Evolutionary conservation across 2,329 filamentous ascomycete genomes (phyloP).

Genomic region (Dactylellina haptotyla): DNA sequence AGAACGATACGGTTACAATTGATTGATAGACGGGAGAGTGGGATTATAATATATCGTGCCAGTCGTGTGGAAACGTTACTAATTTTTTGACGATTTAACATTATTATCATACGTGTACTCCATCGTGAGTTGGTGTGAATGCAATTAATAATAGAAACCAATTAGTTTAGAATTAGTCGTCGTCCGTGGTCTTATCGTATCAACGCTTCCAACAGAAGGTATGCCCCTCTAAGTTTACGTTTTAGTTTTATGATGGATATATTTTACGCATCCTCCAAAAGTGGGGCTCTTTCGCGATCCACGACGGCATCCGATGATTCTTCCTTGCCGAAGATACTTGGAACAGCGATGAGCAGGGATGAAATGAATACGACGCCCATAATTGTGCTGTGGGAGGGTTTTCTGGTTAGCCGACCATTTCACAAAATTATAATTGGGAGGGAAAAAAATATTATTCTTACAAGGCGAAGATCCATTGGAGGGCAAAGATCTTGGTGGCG

Average conservation of each 20-base stretch:
- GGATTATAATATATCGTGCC: too few relatives aligned
- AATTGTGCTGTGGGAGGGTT: slow-evolving; percentile 71
- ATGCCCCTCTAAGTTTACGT: background rate
- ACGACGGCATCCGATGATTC: slow-evolving; percentile 63
- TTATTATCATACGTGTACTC: too few relatives aligned
- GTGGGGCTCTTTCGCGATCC: slow-evolving; percentile 57
- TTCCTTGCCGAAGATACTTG: slow-evolving; percentile 71
- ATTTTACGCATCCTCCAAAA: slow-evolving; percentile 55
- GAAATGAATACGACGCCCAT: slow-evolving; percentile 78
- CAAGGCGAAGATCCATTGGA: slow-evolving; percentile 95
- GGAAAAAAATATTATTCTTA: slow-evolving; percentile 19
- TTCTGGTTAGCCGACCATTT: too few relatives aligned
- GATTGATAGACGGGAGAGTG: too few relatives aligned
- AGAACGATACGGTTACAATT: too few relatives aligned
- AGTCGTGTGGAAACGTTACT: too few relatives aligned
- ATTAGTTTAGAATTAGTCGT: too few relatives aligned
- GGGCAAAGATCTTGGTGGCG: slow-evolving; percentile 65
- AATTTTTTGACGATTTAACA: too few relatives aligned
- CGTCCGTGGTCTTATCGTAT: background rate
- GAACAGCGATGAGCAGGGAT: slow-evolving; percentile 73
- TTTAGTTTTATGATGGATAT: background rate
- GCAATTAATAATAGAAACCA: too few relatives aligned
- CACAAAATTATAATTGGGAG: too few relatives aligned
- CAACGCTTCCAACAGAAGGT: background rate
- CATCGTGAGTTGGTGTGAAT: too few relatives aligned